A percentile compares a stretch with the other conserved stretches of the same genome.
phyloP scores from a whole-genome alignment of 2,329 filamentous ascomycete species.

The Penicillium concentricum region DNA sequence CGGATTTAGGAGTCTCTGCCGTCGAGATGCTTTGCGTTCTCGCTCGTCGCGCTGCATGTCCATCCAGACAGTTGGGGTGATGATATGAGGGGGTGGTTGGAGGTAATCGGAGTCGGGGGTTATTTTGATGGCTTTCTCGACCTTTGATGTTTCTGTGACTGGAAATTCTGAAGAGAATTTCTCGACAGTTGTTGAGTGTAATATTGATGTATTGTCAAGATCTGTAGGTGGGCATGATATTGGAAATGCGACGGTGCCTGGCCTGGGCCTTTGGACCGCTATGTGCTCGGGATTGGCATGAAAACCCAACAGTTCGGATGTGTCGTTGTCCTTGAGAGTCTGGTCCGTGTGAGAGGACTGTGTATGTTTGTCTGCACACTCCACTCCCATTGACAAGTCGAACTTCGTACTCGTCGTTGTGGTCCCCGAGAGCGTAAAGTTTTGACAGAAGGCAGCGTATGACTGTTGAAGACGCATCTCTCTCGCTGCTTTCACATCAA shows the following conservation, averaged over 20 bases:
- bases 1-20: neutral
- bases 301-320: neutral
- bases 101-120: neutral
- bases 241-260: neutral
- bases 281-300: neutral
- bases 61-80: constrained; percentile 7
- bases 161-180: neutral
- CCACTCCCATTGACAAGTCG: constrained; percentile 10
- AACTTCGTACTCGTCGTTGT: constrained; percentile 1
- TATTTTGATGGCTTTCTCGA: neutral
- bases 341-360: neutral
- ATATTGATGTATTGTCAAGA: neutral
- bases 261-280: neutral
- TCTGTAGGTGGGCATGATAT: neutral
- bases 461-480: constrained; percentile 8
- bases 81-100: constrained; percentile 1
- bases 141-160: neutral
- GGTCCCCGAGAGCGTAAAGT: constrained; percentile 13
- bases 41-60: neutral
- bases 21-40: constrained; percentile 5
- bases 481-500: neutral
- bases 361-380: neutral
- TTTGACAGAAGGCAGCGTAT: constrained; percentile 15
- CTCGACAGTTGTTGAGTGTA: neutral
- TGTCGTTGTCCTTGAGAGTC: neutral